Percentiles rank a stretch among this genome's conserved stretches.
Evolutionary conservation across 2,329 filamentous ascomycete genomes (phyloP).

Genomic region (Fusarium kyushuense): DNA sequence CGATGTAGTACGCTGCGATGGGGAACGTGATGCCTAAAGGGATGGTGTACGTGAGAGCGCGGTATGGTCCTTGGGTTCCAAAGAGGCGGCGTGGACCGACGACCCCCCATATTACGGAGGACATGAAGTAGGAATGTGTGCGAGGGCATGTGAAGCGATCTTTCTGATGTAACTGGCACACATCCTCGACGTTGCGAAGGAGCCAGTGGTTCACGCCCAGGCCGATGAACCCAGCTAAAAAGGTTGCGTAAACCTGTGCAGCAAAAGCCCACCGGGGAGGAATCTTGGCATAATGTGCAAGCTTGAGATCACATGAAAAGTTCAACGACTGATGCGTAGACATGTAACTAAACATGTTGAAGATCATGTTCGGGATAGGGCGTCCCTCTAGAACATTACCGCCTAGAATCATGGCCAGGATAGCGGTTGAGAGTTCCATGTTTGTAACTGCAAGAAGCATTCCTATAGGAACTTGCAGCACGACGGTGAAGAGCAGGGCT

Average conservation of each 20-base stretch:
- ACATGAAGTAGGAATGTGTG: constrained; percentile 68
- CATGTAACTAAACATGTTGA: constrained; percentile 76
- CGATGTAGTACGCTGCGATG: constrained; percentile 28
- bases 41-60: constrained; percentile 35
- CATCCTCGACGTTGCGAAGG: constrained; percentile 64
- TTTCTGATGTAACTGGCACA: constrained; percentile 66
- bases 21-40: constrained; percentile 39
- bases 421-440: constrained; percentile 70
- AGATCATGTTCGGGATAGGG: constrained; percentile 77
- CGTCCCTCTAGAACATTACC: constrained; percentile 75
- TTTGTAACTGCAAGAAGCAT: constrained; percentile 69
- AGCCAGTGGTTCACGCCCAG: constrained; percentile 72
- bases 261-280: constrained; percentile 67
- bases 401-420: constrained; percentile 74
- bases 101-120: constrained; percentile 74
- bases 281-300: constrained; percentile 72
- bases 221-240: constrained; percentile 67
- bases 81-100: constrained; percentile 76
- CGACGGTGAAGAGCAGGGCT: constrained; percentile 62
- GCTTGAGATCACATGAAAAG: constrained; percentile 70
- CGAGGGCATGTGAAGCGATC: constrained; percentile 64
- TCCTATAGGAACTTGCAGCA: constrained; percentile 67
- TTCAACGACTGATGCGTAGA: constrained; percentile 70
- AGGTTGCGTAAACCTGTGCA: constrained; percentile 65
- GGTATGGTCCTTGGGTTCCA: constrained; percentile 36